Percentiles rank a stretch among this genome's conserved stretches.
Conservation (phyloP, 1,139 yeast species). For the Debaryomyces subglobosus region DNA sequence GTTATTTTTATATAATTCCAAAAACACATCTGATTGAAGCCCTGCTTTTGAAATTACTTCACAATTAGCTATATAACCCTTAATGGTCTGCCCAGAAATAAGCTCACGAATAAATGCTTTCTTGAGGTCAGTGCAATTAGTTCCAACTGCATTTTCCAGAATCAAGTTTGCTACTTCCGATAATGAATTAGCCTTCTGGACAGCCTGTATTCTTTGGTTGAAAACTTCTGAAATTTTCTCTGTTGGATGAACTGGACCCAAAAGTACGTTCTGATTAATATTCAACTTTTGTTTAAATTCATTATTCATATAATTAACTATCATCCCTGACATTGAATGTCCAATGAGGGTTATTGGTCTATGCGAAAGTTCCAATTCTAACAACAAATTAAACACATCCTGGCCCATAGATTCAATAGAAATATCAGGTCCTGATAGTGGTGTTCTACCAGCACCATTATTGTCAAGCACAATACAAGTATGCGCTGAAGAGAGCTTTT, state of each 20-base stretch:
- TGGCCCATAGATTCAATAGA: conserved; percentile 21
- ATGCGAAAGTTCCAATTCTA: conserved; percentile 14
- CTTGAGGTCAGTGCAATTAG: conserved; percentile 17
- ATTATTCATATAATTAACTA: conserved; percentile 20
- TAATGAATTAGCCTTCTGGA: conserved; percentile 16
- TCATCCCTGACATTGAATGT: conserved; percentile 34
- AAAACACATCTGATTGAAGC: conserved; percentile 11
- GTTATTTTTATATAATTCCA: conserved; percentile 18
- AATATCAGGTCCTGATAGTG: conserved; percentile 12
- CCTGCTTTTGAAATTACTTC: conserved; percentile 27
- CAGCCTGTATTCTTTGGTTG: conserved; percentile 17
- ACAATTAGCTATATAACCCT: conserved; percentile 28
- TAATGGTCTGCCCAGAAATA: conserved; percentile 20
- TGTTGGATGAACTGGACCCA: conserved; percentile 31
- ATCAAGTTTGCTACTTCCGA: conserved; percentile 21
- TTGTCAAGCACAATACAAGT: conserved; percentile 27
- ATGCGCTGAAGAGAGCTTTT: conserved; percentile 15
- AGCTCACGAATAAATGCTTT: conserved; percentile 26
- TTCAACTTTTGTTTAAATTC: conserved; percentile 7
- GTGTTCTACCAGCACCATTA: conserved; percentile 26
- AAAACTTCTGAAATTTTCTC: conserved; percentile 18
- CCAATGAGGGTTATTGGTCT: conserved; percentile 23
- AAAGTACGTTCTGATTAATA: conserved; percentile 19
- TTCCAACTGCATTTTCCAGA: conserved; percentile 26
- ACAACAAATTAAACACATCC: conserved; percentile 20